A percentile compares a stretch with the other conserved stretches of the same genome.
Conservation (phyloP, 2,329 filamentous ascomycete genomes). For the Kalmusia sp. region DNA sequence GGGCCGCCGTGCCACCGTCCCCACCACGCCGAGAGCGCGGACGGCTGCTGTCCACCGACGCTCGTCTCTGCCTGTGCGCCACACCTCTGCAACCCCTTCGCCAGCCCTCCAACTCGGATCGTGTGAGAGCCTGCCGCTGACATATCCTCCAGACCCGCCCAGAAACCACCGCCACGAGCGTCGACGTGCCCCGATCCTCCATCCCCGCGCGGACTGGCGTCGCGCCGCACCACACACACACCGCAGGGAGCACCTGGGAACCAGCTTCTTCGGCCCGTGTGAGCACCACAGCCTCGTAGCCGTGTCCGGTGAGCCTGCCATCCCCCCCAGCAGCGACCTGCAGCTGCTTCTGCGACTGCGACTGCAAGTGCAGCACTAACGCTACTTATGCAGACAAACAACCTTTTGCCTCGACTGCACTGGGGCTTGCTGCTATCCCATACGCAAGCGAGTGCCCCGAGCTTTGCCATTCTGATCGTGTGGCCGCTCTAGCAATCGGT, state of each 20-base stretch:
- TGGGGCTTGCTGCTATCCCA: slow-evolving; percentile 38
- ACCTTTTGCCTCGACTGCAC: slow-evolving; percentile 31
- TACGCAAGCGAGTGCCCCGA: slow-evolving; percentile 35
- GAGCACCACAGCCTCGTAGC: slow-evolving; percentile 24
- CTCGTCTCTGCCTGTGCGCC: slow-evolving; percentile 45
- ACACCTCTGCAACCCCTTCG: slow-evolving; percentile 43
- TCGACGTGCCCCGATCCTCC: slow-evolving; percentile 22
- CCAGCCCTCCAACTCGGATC: slow-evolving; percentile 32
- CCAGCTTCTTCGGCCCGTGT: slow-evolving; percentile 15
- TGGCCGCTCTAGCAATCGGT: slow-evolving; percentile 42
- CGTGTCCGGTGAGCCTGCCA: slow-evolving; percentile 34
- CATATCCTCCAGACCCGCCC: slow-evolving; percentile 28
- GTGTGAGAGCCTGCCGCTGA: slow-evolving; percentile 36
- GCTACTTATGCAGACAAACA: slow-evolving; percentile 39
- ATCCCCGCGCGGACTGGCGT: slow-evolving; percentile 21
- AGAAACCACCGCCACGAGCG: slow-evolving; percentile 36
- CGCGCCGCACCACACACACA: slow-evolving; percentile 25
- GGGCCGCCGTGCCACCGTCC: slow-evolving; percentile 37
- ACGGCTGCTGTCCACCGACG: slow-evolving; percentile 42
- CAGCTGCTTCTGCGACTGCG: slow-evolving; percentile 22
- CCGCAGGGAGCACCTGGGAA: slow-evolving; percentile 20
- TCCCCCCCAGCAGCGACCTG: slow-evolving; percentile 19
- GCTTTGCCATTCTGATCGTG: slow-evolving; percentile 45
- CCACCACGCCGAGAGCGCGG: slow-evolving; percentile 37
- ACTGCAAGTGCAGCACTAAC: slow-evolving; percentile 35